Conservation (phyloP, 495 filamentous ascomycete species). For the Astrothelium subdiscretum region DNA sequence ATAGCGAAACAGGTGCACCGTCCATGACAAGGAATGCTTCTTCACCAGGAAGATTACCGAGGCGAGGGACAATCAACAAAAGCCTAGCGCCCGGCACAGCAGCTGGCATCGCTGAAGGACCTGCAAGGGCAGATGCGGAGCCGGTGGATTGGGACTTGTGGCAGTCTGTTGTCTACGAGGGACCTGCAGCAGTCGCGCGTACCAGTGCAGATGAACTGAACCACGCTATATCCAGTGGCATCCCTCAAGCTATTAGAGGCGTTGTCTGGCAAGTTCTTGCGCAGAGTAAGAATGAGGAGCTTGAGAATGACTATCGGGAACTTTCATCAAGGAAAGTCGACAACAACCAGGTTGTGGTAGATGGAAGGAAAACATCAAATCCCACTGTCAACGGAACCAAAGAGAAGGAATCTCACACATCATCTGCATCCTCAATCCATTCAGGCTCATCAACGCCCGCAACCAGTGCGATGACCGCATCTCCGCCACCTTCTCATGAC, state of each 20-base stretch:
- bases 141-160: constrained; percentile 95
- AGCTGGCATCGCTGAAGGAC: constrained; percentile 60
- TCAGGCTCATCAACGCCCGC: constrained; percentile 64
- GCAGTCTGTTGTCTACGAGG: constrained; percentile 91
- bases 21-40: background rate
- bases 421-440: constrained; percentile 71
- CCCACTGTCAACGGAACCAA: constrained; percentile 34
- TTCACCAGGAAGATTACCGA: background rate
- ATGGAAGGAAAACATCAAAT: constrained; percentile 13
- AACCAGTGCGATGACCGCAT: constrained; percentile 47
- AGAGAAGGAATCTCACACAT: constrained; percentile 53
- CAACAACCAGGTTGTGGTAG: background rate
- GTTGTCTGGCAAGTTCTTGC: constrained; percentile 97
- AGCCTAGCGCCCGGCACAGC: constrained; percentile 72
- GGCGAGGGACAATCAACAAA: constrained; percentile 31
- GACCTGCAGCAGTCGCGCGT: constrained; percentile 70
- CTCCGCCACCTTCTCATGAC: constrained; percentile 35
- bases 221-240: constrained; percentile 80
- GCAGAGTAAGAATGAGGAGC: constrained; percentile 80
- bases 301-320: constrained; percentile 80
- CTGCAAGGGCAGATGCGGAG: constrained; percentile 52
- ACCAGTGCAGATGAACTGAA: constrained; percentile 82
- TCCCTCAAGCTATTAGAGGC: constrained; percentile 85
- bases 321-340: constrained; percentile 27
- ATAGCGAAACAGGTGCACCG: background rate